A percentile compares a stretch with the other conserved stretches of the same genome.
Evolutionary conservation across 805 yeast genomes (phyloP).

Genomic region (Myxozyma kluyveri): DNA sequence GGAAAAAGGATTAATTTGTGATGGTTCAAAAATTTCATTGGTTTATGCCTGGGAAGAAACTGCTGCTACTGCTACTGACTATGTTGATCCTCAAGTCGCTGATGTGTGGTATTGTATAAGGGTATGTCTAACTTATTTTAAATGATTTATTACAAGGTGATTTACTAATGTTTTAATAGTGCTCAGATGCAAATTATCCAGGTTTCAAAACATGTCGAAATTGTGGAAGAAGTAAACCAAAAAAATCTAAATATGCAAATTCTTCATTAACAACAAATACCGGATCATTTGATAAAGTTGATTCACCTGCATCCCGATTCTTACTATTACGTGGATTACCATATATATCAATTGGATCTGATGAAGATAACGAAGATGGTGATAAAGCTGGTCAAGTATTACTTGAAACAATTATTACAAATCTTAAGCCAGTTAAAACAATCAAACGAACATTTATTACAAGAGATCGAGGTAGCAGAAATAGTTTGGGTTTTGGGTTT

Average conservation of each 20-base stretch:
- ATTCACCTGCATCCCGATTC: constrained; percentile 20
- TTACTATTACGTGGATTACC: constrained; percentile 17
- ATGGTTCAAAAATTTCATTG: constrained; percentile 1
- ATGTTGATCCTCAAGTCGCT: constrained; percentile 5
- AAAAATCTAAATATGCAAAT: background rate
- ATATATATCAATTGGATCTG: too few relatives aligned
- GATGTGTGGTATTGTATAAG: constrained; percentile 3
- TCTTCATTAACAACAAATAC: constrained; percentile 3
- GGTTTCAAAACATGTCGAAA: constrained; percentile 8
- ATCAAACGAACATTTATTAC: constrained; percentile 20
- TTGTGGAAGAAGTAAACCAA: background rate
- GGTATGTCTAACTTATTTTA: constrained; percentile 18
- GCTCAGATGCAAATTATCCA: background rate
- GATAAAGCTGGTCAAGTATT: constrained; percentile 5
- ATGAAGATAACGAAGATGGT: too few relatives aligned
- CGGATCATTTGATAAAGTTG: constrained; percentile 19
- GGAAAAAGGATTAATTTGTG: background rate
- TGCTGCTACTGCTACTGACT: background rate
- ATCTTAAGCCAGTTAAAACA: background rate
- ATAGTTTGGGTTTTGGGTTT: constrained; percentile 24
- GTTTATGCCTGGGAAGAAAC: constrained; percentile 2
- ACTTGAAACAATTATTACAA: constrained; percentile 3
- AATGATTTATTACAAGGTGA: too few relatives aligned
- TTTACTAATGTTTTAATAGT: background rate
- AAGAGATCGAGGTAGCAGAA: constrained; percentile 13